A percentile compares a stretch with the other conserved stretches of the same genome.
Conservation (phyloP, 2,329 filamentous ascomycete genomes). For the Claviceps purpurea region DNA sequence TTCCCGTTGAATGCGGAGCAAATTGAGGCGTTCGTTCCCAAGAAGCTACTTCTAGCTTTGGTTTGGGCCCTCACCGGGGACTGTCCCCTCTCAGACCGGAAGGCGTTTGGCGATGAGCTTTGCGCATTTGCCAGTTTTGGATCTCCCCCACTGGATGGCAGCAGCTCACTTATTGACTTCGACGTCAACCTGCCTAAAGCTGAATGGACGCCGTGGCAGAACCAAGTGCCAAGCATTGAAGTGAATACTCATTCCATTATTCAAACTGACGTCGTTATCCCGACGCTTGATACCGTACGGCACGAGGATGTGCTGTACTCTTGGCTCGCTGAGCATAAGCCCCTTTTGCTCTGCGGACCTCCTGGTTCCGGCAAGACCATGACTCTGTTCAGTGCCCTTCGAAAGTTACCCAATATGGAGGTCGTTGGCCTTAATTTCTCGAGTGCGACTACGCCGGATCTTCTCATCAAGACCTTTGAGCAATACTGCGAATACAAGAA, state of each 20-base stretch:
- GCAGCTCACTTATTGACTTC: slow-evolving; percentile 85
- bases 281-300: slow-evolving; percentile 89
- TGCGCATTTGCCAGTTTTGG: slow-evolving; percentile 75
- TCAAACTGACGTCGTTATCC: slow-evolving; percentile 96
- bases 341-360: slow-evolving; percentile 87
- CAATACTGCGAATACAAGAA: slow-evolving; percentile 99
- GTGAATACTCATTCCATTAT: slow-evolving; percentile 97
- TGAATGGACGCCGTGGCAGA: slow-evolving; percentile 89
- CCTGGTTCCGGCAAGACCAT: slow-evolving; percentile 99
- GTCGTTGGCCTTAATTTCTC: slow-evolving; percentile 99
- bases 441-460: slow-evolving; percentile 91
- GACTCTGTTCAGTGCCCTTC: slow-evolving; percentile 94
- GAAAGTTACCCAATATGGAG: slow-evolving; percentile 97
- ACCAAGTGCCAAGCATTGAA: slow-evolving; percentile 84
- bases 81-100: slow-evolving; percentile 77
- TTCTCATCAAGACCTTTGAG: slow-evolving; percentile 97
- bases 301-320: slow-evolving; percentile 99
- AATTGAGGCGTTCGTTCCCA: slow-evolving; percentile 76
- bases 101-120: slow-evolving; percentile 76
- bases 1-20: slow-evolving; percentile 87
- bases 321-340: slow-evolving; percentile 98
- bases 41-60: slow-evolving; percentile 83
- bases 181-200: slow-evolving; percentile 77
- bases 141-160: slow-evolving; percentile 63
- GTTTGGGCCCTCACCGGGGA: slow-evolving; percentile 96